Conservation (phyloP, 2,329 filamentous ascomycete genomes). For the Aspergillus fumigatus region DNA sequence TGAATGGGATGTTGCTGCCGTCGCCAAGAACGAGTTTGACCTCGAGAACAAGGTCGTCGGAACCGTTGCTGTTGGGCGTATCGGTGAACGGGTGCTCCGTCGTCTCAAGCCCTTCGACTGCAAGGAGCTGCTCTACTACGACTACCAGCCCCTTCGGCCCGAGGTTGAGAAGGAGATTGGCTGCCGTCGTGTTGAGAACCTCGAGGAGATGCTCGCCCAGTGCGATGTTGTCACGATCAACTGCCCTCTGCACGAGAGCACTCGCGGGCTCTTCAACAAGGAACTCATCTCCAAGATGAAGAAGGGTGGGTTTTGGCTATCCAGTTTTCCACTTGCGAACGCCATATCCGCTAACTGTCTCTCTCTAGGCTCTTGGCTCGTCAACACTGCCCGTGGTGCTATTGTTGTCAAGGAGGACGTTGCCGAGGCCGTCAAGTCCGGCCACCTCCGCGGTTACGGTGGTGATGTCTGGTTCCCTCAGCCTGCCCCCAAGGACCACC, state of each 20-base stretch:
- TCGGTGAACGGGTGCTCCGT: constrained; percentile 95
- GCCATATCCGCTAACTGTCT: constrained; percentile 6
- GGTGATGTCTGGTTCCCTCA: constrained; percentile 82
- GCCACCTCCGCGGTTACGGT: constrained; percentile 59
- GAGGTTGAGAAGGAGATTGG: constrained; percentile 95
- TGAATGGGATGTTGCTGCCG: constrained; percentile 92
- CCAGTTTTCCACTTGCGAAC: neutral
- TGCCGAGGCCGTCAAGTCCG: constrained; percentile 83
- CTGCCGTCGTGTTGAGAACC: constrained; percentile 76
- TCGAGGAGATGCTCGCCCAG: constrained; percentile 91
- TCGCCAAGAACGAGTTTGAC: constrained; percentile 98
- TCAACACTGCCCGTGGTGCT: constrained; percentile 98
- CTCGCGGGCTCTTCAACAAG: constrained; percentile 95
- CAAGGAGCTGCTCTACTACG: constrained; percentile 99
- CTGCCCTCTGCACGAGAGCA: constrained; percentile 98
- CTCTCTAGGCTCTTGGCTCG: constrained; percentile 75
- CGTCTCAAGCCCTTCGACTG: constrained; percentile 97
- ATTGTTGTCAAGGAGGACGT: constrained; percentile 99
- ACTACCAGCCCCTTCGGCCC: constrained; percentile 88
- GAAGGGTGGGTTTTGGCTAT: constrained; percentile 57
- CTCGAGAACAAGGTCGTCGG: constrained; percentile 96
- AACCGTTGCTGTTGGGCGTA: constrained; percentile 94
- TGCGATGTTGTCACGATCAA: constrained; percentile 99
- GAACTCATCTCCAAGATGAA: constrained; percentile 99
- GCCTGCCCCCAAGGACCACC: constrained; percentile 89